Base-by-base conservation (phyloP, 2,329 filamentous ascomycete genomes). In the Neofusicoccum kwambonambiense region DNA sequence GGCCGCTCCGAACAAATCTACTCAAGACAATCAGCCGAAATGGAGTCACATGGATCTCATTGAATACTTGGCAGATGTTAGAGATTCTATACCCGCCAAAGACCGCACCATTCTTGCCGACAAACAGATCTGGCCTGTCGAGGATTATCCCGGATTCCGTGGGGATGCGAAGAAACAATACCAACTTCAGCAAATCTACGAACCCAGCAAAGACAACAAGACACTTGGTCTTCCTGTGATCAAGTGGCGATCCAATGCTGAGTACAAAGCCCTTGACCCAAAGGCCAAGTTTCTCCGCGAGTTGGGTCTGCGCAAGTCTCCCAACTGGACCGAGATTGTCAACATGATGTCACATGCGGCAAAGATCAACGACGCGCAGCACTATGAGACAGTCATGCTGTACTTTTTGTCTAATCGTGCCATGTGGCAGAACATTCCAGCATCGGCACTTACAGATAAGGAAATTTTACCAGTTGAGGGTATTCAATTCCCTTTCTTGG, bases 21-120 rank as follows among this genome's bases (percentile, higher is more conserved):
- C 42, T 19, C 39, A 41, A 7, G 57, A 50, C 27, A 49, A 84
- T 31, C 82, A 81, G 22, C 78, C 80, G 22, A 84, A 89, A 75
- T 97, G 92, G 91, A 97, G 92, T 65, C 94, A 98, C 74, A 88
- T 97, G 67, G 94, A 99, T 74, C 82, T 99, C 31, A 93, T 99
- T 77, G 94, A 93, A 71, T 99, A 99, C 71, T 85, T 99, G 49
- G 87, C 94, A 11, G 96, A 93, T 8, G 95, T 99, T 34, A 88
- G 87, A 66, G 87, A 91, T 61, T 95, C 99, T 70, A 97, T 99
- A 66, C 95, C 95, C 0, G 77, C 80, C 9, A 89, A 89, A 57
- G 95, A 99, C 74, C 64, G 56, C 13, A 47, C 22, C 3, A 15
- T 54, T 69, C 52, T 65, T 5, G 73, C 49, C 75, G 85, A 69